Base-by-base conservation (phyloP, 148 eudicot genomes). In the Silene uniflora region DNA sequence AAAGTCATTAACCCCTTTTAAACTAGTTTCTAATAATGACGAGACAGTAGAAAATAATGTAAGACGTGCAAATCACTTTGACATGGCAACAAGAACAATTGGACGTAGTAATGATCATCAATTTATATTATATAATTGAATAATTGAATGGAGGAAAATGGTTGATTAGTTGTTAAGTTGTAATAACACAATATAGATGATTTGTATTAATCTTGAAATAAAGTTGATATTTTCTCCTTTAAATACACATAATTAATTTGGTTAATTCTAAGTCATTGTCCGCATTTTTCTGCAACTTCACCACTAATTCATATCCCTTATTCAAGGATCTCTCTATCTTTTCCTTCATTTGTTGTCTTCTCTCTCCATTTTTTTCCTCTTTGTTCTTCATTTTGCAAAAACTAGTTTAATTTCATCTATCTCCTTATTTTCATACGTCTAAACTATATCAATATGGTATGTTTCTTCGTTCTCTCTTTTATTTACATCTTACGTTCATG, bases 221-320 rank as follows among this genome's bases (percentile, higher is more conserved):
- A 59, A 18, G 0, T 10, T 10, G 0, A 23, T 62, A n/a, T 62
- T 2, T 62, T 62, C 2, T 62, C 16, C 35, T 62, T 62, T 62
- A 24, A 22, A 62, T 62, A 0, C 55, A 54, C 49, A 11, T 58
- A 24, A 56, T 75, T 27, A 44, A 44, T 42, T 18, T 56, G 58
- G 21, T 32, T 47, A 59, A n/a, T 69, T 75, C 69, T 54, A 3
- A 3, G 79, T 72, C 54, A 74, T 78, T 67, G 75, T 61, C 89
- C 89, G 80, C 83, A 73, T 18, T 78, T 83, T 71, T 81, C 87
- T 87, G 78, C 2, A 4, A 55, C 71, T 79, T 62, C 71, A 77
- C 73, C 76, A 80, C 63, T 69, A 77, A 55, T 73, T 54, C 56
- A 52, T 52, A 32, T 22, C 89, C 89, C 67, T 63, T 78, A 76